Base-by-base conservation (phyloP, 2,329 filamentous ascomycete species). In the Boeremia lycopersici region DNA sequence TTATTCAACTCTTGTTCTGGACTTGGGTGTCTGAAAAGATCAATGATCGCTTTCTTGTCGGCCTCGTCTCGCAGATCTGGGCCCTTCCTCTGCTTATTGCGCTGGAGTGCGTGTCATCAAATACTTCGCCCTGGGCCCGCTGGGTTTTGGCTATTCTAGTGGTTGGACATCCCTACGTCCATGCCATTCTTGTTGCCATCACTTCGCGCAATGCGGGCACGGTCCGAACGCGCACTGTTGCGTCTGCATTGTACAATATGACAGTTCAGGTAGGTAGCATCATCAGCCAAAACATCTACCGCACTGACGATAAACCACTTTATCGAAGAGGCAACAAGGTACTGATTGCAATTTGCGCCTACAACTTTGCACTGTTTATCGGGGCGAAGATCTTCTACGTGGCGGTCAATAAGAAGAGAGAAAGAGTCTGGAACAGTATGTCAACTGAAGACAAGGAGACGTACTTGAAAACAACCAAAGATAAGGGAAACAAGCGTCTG, bases 271-370 rank as follows among this genome's bases (percentile, higher is more conserved):
- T 69, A 2, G 57, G 59, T 11, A 65, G 50, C 15, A 74, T 74
- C 43, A 70, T 74, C n/a, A 56, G 61, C 4, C 63, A 67, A 45
- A 75, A 74, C 29, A 82, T 86, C n/a, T 86, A 86, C 63, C 73
- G 79, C 1, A 76, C 82, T 1, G 74, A 82, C 31, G 84, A 87
- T 29, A 76, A 75, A 56, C 72, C 73, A 33, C 38, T 76, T 5
- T 86, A 87, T 54, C 73, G 76, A 2, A 74, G 76, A 0, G 85
- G 85, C 0, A 86, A 87, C 55, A 78, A 76, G 36, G 76, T 80
- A 0, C 68, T 86, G 1, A 76, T 88, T 42, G 79, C 68, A 0
- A 78, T 86, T 46, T 78, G 78, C 26, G 61, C 78, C 1, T 72
- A 80, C 19, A 80, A 82, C 25, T 79, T 87, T 10, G 65, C 76